phyloP scores from a whole-genome alignment of 768 basidiomycete species.

The Nidularia pulvinata region DNA sequence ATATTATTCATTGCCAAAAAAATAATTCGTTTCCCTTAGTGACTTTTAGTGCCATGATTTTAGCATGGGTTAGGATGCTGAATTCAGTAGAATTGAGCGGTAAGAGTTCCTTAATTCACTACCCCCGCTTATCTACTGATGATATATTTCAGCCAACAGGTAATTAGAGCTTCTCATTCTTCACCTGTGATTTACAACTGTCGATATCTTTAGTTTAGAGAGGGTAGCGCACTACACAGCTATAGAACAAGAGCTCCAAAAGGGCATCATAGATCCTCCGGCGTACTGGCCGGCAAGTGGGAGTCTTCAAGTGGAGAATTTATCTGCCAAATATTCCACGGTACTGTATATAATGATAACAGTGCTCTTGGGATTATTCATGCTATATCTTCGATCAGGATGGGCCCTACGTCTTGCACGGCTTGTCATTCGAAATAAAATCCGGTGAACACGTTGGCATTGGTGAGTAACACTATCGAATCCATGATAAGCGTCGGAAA shows the following conservation, averaged over 20 bases:
- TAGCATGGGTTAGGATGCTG: not conserved
- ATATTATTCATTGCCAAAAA: not conserved
- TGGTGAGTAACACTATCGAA: slow-evolving; percentile 19
- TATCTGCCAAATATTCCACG: slow-evolving; percentile 53
- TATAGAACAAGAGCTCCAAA: slow-evolving; percentile 46
- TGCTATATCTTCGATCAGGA: slow-evolving; percentile 4
- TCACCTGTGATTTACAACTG: too few species aligned
- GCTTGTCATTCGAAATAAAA: slow-evolving; percentile 43
- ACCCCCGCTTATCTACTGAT: not conserved
- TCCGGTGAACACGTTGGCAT: slow-evolving; percentile 56
- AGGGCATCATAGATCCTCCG: slow-evolving; percentile 40
- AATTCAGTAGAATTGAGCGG: not conserved
- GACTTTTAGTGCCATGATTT: not conserved
- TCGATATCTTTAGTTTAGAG: slow-evolving; percentile 32
- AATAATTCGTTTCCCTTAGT: slow-evolving; percentile 14
- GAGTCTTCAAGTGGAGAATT: slow-evolving; percentile 43
- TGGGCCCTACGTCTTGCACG: slow-evolving; percentile 47
- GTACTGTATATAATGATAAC: not conserved
- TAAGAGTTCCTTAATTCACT: not conserved
- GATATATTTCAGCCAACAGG: too few species aligned
- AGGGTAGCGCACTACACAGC: slow-evolving; percentile 64
- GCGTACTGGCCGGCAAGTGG: slow-evolving; percentile 65
- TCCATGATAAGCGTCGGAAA: not conserved
- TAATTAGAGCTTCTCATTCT: too few species aligned
- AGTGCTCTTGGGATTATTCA: not conserved